Evolutionary conservation across 108 stramenopile genomes (phyloP).

Genomic region (Craspedostauros australis): DNA sequence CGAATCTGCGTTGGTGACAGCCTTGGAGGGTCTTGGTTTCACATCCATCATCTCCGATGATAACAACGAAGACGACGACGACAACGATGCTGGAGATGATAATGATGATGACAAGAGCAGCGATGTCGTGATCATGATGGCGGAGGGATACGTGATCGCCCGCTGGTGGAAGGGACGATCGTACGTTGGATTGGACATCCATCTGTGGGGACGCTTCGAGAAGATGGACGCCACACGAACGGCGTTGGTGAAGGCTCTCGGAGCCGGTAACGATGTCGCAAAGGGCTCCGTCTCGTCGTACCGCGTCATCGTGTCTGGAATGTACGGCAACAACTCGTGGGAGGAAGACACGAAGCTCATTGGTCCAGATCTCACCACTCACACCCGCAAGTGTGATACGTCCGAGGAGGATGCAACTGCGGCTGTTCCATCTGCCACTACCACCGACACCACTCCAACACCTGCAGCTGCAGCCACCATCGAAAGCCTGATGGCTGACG

Average conservation of each 20-base stretch:
- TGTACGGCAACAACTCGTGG: conserved; percentile 66
- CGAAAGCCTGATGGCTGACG: no score
- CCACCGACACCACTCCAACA: no score
- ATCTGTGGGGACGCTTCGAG: conserved; percentile 32
- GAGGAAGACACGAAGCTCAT: conserved; percentile 12
- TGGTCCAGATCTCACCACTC: conserved; percentile 14
- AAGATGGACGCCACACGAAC: conserved; percentile 18
- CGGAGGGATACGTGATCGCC: conserved; percentile 58
- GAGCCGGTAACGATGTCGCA: conserved; percentile 2
- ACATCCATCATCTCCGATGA: no score
- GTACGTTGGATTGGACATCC: conserved; percentile 59
- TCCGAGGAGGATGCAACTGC: not conserved
- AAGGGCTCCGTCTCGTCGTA: conserved; percentile 38
- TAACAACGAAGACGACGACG: no score
- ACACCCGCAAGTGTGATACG: conserved; percentile 19
- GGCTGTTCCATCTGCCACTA: no score
- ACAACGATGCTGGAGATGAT: no score
- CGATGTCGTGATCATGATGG: conserved; percentile 55
- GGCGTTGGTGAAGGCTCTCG: conserved; percentile 26
- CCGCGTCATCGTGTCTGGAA: conserved; percentile 72
- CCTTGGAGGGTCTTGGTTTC: no score
- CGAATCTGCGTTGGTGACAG: no score
- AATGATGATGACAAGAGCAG: conserved; percentile 25
- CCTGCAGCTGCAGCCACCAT: no score
- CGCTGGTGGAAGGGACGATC: conserved; percentile 40